Evolutionary conservation across 2,329 filamentous ascomycete genomes (phyloP), one percentile per base, ranked within the genome.

Genomic region (Beauveria sp.): DNA sequence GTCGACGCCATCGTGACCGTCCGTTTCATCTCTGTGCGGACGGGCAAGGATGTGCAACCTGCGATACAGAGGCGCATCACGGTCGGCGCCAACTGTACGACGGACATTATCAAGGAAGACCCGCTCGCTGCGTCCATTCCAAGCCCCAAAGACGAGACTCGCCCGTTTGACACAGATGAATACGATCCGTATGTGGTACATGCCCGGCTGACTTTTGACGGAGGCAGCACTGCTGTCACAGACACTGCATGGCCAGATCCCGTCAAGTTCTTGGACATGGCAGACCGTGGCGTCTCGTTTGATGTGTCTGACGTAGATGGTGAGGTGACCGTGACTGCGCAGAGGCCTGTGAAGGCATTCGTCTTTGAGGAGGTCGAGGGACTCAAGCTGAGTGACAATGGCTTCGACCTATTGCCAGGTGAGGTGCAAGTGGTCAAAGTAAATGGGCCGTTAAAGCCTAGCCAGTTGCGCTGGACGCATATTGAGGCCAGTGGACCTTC

Each of bases 241-340:
- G 80, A 83, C 62, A 74, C 77, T 14, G 81, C 82, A 34, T 88
- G 85, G 84, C 84, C 84, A 1, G 81, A 87, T 53, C 85, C 85
- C 1, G 65, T 87, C 56, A 88, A 88, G 70, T 86, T 85, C 64
- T 69, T 85, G 1, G 77, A 81, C 64, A 73, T 87, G 48, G 70
- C 75, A 14, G 71, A 78, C 45, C 76, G 80, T 28, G 68, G 65
- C 1, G 60, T 73, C 12, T 46, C 72, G 1, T 69, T 84, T 12
- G 67, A 67, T 10, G 66, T 77, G 26, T 64, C 69, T 14, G 49
- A 73, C 6, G 67, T 69, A 3, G 60, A 61, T 1, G 63, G 66
- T 8, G 62, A 64, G 40, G 69, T 75, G 28, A 67, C 64, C 57
- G 66, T 76, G 18, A 67, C 74, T 68, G 67, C 76, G 40, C 61